Base-by-base conservation (phyloP, 805 yeast species). In the Torulaspora gathmanii region DNA sequence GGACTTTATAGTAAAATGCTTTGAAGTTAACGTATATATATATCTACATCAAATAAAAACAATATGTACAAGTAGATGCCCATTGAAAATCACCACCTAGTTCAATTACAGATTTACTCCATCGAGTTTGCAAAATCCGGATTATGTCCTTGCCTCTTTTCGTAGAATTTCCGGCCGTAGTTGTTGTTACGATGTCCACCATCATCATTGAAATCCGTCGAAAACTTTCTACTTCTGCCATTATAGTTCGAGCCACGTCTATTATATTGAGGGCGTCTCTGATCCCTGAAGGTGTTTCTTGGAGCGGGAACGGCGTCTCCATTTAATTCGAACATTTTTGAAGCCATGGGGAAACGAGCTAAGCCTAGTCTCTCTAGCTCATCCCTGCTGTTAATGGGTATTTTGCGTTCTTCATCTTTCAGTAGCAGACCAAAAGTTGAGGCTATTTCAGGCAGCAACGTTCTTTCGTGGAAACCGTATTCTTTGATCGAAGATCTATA, bases 401-500 rank as follows among this genome's bases (percentile, higher is more conserved):
- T 47, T 41, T 57, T 59, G 10, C 37, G 33, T 4, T 49, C 49
- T 12, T 61, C 53, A 10, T 64, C 61, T 15, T 50, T 51, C 16
- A 55, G 37, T 34, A 61, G 36, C 4, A 44, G 29, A 30, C 65
- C 64, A 42, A 52, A 63, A 15, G 64, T 28, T 3, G 33, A 40
- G 1, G 66, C 58, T 7, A 62, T 42, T 27, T 56, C 56, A 3
- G 56, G 54, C 22, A 56, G 44, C 5, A 61, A 31, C 5, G 35
- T 38, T 22, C 46, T 48, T 19, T 46, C 58, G 42, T 64, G 54
- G 31, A 72, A 54, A 19, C 62, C 60, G 45, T 68, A 65, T 43
- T 59, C 61, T 23, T 57, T 58, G 17, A 60, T 48, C 30, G 63
- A 56, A 13, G 71, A 59, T 52, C 67, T 67, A 50, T 67, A 60